Base-by-base conservation (phyloP, 2,329 filamentous ascomycete genomes). In the Aspergillus oerlinghausenensis region DNA sequence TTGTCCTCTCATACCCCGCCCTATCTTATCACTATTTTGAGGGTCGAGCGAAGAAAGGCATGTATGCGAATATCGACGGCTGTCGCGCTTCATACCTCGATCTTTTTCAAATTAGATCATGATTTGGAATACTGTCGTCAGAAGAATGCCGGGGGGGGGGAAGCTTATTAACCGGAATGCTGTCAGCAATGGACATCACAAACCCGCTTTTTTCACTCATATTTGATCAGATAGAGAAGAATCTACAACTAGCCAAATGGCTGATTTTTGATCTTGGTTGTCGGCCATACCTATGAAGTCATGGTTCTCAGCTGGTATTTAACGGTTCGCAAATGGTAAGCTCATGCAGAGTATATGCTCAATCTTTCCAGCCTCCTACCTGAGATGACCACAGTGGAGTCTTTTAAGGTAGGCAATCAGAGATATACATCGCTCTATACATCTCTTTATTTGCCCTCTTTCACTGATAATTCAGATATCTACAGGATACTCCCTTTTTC, bases 61-160 rank as follows among this genome's bases (percentile, higher is more conserved):
- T 45, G 21, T 45, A 4, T 45, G 42, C 42, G 21, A 23, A 38
- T 38, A 38, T 43, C 8, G 40, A 43, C 40, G 43, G 43, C 43
- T 47, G 10, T 47, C 43, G 43, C 43, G 21, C 43, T 47, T 47
- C 21, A 14, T 26, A 23, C 43, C 23, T 47, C 43, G n/a, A 25
- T 25, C 19, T 40, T 17, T 9, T 9, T 51, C 19, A n/a, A 17
- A n/a, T 47, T 21, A 25, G 32, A 43, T 19, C 29, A 45, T 59
- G 43, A 59, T 59, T 59, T 56, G 54, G 45, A 59, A 56, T 59
- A 29, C 29, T 21, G 2, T 17, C 11, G 11, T 25, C 38, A 23
- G 25, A 49, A 51, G 52, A 55, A 55, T 57, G 52, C 50, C n/a
- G n/a, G n/a, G 21, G 21, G 23, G 43, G 14, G 19, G 29, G 32